These are phyloP conservation scores for Candida sp. DNA, from an alignment of 1,139 yeast genomes.

Conservation along the genomic window DNA sequence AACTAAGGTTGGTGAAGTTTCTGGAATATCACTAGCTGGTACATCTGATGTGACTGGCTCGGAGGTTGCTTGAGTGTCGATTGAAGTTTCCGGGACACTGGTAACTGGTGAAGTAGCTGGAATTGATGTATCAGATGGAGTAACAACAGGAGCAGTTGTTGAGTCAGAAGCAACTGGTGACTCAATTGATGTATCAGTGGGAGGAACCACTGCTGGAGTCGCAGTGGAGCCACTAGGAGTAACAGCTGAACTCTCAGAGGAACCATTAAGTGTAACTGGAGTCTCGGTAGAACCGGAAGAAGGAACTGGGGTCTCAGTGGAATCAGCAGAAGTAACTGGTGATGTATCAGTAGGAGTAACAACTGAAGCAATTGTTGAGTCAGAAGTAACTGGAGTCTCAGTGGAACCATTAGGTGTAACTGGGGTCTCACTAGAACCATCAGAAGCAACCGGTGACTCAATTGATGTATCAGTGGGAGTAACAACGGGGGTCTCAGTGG, in stretches of 20 bases:
- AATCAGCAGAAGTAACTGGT: neutral
- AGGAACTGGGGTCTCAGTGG: neutral
- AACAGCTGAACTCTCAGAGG: neutral
- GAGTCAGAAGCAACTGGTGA: neutral
- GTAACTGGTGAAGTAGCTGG: slow-evolving; percentile 2
- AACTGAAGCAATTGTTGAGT: neutral
- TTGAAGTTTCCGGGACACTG: slow-evolving; percentile 1
- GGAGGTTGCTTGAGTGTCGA: too few relatives aligned
- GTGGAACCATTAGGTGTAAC: neutral
- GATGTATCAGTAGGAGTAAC: slow-evolving; percentile 1
- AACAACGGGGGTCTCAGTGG: neutral
- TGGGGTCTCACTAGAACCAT: neutral
- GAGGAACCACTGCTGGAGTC: slow-evolving; percentile 1
- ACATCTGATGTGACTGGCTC: too few relatives aligned
- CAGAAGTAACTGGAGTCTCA: neutral
- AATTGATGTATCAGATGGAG: neutral
- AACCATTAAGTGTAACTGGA: neutral
- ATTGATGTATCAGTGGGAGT: neutral
- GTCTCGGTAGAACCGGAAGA: neutral
- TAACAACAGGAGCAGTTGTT: neutral
- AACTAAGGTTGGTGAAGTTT: neutral
- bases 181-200: neutral
- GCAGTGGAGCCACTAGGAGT: neutral
- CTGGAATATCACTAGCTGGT: too few relatives aligned
- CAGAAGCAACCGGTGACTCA: neutral